phyloP scores from a whole-genome alignment of 1,139 yeast species.

The Kodamaea fungicola region DNA sequence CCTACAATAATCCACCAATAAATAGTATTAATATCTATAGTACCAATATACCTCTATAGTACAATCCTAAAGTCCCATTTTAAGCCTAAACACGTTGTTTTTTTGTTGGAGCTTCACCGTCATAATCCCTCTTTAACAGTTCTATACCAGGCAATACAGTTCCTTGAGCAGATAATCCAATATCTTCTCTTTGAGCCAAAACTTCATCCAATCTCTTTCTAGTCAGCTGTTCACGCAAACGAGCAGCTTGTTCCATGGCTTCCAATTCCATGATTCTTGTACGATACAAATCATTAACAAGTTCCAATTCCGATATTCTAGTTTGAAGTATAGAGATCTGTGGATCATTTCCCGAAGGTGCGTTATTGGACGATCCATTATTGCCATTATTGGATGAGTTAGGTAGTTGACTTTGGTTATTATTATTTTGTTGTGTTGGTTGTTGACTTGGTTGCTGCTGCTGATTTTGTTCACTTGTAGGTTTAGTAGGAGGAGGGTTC shows the following conservation, averaged over 20 bases:
- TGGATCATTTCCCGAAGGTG: conserved; percentile 11
- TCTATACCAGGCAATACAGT: conserved; percentile 2
- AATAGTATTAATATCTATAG: too few relatives aligned
- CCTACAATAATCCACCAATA: too few relatives aligned
- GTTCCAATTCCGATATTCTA: conserved; percentile 81
- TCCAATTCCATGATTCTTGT: conserved; percentile 82
- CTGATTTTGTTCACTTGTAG: conserved; percentile 3
- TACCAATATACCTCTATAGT: conserved; percentile 1
- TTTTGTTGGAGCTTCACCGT: conserved; percentile 8
- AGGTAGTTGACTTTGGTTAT: conserved; percentile 6
- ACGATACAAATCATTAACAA: conserved; percentile 82
- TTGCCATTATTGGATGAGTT: conserved; percentile 2
- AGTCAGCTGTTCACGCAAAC: conserved; percentile 49
- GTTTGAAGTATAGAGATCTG: conserved; percentile 32
- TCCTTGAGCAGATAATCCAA: conserved; percentile 1
- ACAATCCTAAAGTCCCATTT: neutral
- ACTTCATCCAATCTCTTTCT: conserved; percentile 49
- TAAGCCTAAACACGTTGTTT: conserved; percentile 10
- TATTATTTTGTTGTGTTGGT: conserved; percentile 11
- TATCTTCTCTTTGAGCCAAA: conserved; percentile 9
- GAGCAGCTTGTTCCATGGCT: conserved; percentile 58
- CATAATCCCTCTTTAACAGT: conserved; percentile 22
- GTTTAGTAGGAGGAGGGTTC: neutral
- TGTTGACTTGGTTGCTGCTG: conserved; percentile 11
- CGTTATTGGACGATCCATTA: conserved; percentile 13